Evolutionary conservation across 352 stramenopile genomes (phyloP).

Genomic region (Phytophthora hybrid): DNA sequence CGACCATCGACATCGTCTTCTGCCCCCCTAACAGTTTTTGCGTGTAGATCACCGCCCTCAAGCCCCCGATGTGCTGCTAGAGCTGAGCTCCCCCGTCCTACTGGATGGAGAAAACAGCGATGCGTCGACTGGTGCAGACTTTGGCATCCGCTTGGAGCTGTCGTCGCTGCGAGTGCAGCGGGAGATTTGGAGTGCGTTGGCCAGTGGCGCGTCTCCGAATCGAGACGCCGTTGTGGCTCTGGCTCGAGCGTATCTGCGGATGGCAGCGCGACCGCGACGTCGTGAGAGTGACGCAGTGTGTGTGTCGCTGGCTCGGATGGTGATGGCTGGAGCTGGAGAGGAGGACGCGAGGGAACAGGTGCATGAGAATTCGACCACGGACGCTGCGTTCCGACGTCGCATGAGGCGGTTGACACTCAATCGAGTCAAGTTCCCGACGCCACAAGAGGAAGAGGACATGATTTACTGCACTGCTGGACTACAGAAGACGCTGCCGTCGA

Average conservation of each 20-base stretch:
- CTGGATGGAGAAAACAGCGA: neutral
- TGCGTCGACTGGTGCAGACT: slow-evolving; percentile 4
- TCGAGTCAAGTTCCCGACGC: slow-evolving; percentile 32
- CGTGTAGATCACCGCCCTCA: slow-evolving; percentile 52
- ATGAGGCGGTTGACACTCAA: slow-evolving; percentile 41
- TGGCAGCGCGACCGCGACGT: slow-evolving; percentile 15
- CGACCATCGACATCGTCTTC: neutral
- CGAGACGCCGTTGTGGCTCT: slow-evolving; percentile 20
- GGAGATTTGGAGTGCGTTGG: slow-evolving; percentile 68
- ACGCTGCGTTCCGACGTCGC: slow-evolving; percentile 40
- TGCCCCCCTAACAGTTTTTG: neutral
- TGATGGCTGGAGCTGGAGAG: slow-evolving; percentile 24
- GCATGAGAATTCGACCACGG: neutral
- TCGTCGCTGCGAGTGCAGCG: slow-evolving; percentile 53
- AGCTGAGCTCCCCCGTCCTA: slow-evolving; percentile 38
- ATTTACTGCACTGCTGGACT: neutral
- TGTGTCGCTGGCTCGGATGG: slow-evolving; percentile 35
- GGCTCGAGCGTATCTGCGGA: slow-evolving; percentile 36
- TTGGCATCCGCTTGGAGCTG: slow-evolving; percentile 56
- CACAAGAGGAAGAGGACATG: slow-evolving; percentile 20
- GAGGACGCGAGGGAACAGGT: neutral
- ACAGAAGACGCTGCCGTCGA: neutral
- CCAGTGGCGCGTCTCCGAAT: slow-evolving; percentile 31
- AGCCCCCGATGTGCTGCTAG: slow-evolving; percentile 36
- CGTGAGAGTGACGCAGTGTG: slow-evolving; percentile 39